Evolutionary conservation across 139 green algal species (phyloP).

Genomic region (Limnomonas spitsbergensis): DNA sequence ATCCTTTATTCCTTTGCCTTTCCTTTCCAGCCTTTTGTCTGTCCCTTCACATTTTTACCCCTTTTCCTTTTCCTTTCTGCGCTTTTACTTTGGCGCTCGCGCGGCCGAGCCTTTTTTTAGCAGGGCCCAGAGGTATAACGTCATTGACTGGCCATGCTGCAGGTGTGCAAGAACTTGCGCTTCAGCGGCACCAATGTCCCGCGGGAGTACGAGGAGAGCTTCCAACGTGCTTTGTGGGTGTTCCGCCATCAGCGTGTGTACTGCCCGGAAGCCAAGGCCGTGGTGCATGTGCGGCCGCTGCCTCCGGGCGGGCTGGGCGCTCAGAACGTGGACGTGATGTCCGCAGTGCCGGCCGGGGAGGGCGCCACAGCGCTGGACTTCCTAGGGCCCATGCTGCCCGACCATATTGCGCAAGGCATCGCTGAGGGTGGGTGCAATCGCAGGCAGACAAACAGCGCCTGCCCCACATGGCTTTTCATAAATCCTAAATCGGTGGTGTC

Average conservation of each 20-base stretch:
- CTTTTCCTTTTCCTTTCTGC: too few species aligned
- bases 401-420: constrained; percentile 14
- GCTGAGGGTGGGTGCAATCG: constrained; percentile 6
- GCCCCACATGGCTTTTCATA: background rate
- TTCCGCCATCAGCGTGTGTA: constrained; percentile 91
- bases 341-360: constrained; percentile 39
- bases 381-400: constrained; percentile 3
- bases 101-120: too few species aligned
- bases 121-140: too few species aligned
- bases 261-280: constrained; percentile 34
- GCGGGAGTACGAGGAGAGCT: constrained; percentile 70
- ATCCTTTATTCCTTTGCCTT: too few species aligned
- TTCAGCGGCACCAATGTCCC: constrained; percentile 72
- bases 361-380: constrained; percentile 8
- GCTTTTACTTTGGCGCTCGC: too few species aligned
- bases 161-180: constrained; percentile 63
- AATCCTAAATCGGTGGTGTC: background rate
- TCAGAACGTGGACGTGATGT: constrained; percentile 51
- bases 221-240: constrained; percentile 86
- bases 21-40: too few species aligned
- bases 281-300: constrained; percentile 73
- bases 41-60: too few species aligned
- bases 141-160: too few species aligned
- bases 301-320: constrained; percentile 49
- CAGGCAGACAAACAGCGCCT: too few species aligned